Base-by-base conservation (phyloP, 345 rosid genomes). In the Ricinus communis region DNA sequence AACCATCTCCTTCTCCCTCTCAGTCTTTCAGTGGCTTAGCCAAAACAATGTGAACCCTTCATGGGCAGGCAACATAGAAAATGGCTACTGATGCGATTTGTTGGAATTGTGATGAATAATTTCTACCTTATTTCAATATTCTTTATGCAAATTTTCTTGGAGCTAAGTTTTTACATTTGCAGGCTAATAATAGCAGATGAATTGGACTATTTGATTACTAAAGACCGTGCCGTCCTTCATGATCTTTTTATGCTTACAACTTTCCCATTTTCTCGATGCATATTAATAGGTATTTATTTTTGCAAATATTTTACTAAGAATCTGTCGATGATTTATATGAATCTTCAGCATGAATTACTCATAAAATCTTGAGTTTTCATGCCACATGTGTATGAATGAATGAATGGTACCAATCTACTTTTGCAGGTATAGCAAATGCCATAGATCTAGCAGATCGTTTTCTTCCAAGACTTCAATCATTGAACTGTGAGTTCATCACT, bases 161-260 rank as follows among this genome's bases (percentile, higher is more conserved):
- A 62, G 18, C 49, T 43, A 41, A 10, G 47, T 11, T 40, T 61
- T 31, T 70, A 47, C 1, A 47, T 69, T 56, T 80, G 74, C 87
- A 90, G 98, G 90, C 68, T 93, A 8, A 67, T 93, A 49, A 83
- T 93, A 74, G 95, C 87, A 15, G 98, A 91, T 80, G 98, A 91
- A 82, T 74, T 94, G 87, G 98, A 91, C 75, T 94, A 88, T 77
- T 73, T 94, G 78, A 88, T 94, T 46, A 91, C 96, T 18, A 88
- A 74, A 74, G 98, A 94, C 79, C 77, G 91, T 11, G 90, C 84
- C 68, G 93, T 94, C 51, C 96, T 94, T 61, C 89, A 94, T 70
- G 97, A 94, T 82, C 91, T 94, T 65, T 93, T 94, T 81, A 87
- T 90, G 96, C 94, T 94, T 57, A 90, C 96, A 77, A 86, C 96